Base-by-base conservation (phyloP, 345 rosid genomes). In the Triadica sebifera region DNA sequence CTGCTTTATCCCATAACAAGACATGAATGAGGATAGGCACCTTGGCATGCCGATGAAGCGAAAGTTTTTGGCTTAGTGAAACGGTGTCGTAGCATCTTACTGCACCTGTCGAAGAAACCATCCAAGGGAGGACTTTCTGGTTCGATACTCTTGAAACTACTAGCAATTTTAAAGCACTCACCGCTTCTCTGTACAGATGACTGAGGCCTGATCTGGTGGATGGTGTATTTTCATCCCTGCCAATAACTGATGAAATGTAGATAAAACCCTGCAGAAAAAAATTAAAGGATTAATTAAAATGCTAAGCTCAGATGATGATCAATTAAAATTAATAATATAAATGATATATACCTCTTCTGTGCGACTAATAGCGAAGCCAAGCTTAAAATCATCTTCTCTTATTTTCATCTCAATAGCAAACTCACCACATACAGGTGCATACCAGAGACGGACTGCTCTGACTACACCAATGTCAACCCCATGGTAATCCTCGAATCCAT, bases 391-490 rank as follows among this genome's bases (percentile, higher is more conserved):
- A 34, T 77, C 89, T 29, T 95, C 98, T 78, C 72, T 74, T 34
- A 95, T 86, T 82, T 81, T 86, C 78, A 95, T 88, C 79, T 91
- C 97, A 3, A 95, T 73, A 0, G 93, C 79, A 10, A 74, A 82
- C 77, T 95, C 99, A 63, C 89, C 88, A 4, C 82, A 94, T 4
- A 88, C 79, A 25, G 99, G 96, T 60, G 93, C 87, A 60, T 79
- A 95, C 99, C 99, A 95, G 8, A 95, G 93, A 64, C 99, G 87
- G 67, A 90, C 94, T 5, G 98, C 96, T 83, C 98, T 87, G 24
- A 95, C 98, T 20, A 95, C 97, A 57, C 99, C 99, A 29, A 95
- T 86, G 85, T 95, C 99, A 50, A 95, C 94, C 51, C 98, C 98
- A 24, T 95, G 99, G 76, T 93, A 95, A 78, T 95, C 99, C 87